Base-by-base conservation (phyloP, 371 early-diverging fungal species). In the Chytridium lagenaria region DNA sequence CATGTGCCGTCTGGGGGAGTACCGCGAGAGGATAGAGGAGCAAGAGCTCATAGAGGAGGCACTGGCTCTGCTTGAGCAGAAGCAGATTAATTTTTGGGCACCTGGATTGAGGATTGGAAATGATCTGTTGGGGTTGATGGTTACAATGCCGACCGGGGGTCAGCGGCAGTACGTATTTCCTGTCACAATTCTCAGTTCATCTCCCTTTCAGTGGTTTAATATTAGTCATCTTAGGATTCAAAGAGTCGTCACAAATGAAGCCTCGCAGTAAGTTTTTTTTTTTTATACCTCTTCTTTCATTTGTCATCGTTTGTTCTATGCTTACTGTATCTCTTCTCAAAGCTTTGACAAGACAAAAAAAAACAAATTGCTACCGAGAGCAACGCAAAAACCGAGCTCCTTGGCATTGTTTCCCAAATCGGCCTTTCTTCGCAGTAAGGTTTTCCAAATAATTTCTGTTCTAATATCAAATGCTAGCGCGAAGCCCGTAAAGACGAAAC, bases 41-140 rank as follows among this genome's bases (percentile, higher is more conserved):
- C 74, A 76, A 19, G 77, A 76, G n/a, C 66, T 86, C 55, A 76
- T 84, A 33, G 81, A 82, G 40, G 81, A 83, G 57, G 83, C 84
- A 0, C 52, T 80, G 50, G 59, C 52, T 22, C 67, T 84, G 5
- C 67, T 84, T n/a, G 86, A 82, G 66, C 72, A 77, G 26, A 63
- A 73, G 51, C 64, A 81, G 28, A 74, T 84, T 59, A 65, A 77
- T 28, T 86, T 86, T 73, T 86, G 86, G 86, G 78, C 75, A 59
- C 69, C 71, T 22, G 84, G 84, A 12, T 55, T 84, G 23, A 39
- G 76, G 28, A 69, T 86, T 64, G 86, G 86, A 30, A 84, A 76
- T 59, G 86, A 86, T 52, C 67, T 86, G 37, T 67, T 86, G 31
- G 86, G 86, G 3, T 68, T 84, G 31, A 78, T 77, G 23, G 74